These are phyloP conservation scores for Pseudozyma thailandica DNA, from an alignment of 1,284 basidiomycete genomes.

Conservation along the genomic window DNA sequence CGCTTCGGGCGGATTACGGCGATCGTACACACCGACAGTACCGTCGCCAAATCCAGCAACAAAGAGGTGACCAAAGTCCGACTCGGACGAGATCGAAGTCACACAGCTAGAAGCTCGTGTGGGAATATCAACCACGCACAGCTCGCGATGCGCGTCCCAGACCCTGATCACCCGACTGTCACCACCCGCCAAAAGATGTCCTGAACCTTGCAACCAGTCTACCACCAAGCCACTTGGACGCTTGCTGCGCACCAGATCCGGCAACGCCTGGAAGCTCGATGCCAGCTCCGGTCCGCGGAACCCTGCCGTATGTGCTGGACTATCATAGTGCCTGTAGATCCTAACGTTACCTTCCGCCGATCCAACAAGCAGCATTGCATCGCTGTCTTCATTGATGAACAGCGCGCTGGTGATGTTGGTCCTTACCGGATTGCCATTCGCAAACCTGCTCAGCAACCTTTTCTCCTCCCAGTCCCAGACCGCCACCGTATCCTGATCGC, in stretches of 20 bases:
- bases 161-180: conserved; percentile 88
- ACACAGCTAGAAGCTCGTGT: conserved; percentile 90
- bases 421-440: conserved; percentile 85
- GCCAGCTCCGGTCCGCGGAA: conserved; percentile 78
- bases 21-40: conserved; percentile 88
- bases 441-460: conserved; percentile 82
- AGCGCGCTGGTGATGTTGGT: conserved; percentile 88
- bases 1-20: conserved; percentile 83
- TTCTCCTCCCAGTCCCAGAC: conserved; percentile 94
- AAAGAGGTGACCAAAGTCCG: conserved; percentile 81
- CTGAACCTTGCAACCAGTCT: conserved; percentile 92
- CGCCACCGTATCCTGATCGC: conserved; percentile 87
- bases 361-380: conserved; percentile 87
- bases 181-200: conserved; percentile 86
- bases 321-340: conserved; percentile 85
- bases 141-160: conserved; percentile 95
- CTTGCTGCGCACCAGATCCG: conserved; percentile 77
- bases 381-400: conserved; percentile 95
- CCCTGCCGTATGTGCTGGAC: conserved; percentile 30
- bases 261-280: conserved; percentile 89
- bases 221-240: conserved; percentile 85
- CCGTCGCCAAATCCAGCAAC: conserved; percentile 94
- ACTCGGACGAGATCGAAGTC: conserved; percentile 85
- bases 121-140: conserved; percentile 81
- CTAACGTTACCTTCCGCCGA: conserved; percentile 90